Base-by-base conservation (phyloP, 2,329 filamentous ascomycete genomes). In the Chrysoporthe cubensis region DNA sequence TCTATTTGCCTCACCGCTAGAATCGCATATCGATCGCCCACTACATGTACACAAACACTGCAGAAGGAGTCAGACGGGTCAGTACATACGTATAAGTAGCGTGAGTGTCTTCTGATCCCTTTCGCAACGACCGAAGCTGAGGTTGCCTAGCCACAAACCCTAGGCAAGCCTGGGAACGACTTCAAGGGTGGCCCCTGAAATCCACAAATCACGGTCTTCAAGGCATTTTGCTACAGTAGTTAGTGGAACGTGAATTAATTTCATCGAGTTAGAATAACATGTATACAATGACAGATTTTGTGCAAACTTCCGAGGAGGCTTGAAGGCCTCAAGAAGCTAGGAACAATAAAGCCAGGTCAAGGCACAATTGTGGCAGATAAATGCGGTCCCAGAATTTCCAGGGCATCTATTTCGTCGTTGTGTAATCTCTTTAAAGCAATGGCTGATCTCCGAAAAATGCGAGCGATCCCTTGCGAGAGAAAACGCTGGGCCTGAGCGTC, bases 91-190 rank as follows among this genome's bases (percentile, higher is more conserved):
- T 32, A 52, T 40, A 26, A 34, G 16, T 56, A 56, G 54, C 5
- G 43, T 40, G 37, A 61, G 46, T 59, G 60, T 50, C 61, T 59
- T 56, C 46, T 61, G 42, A 40, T 61, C 54, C 11, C 13, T 48
- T 44, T 58, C 46, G 8, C 50, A 21, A 4, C 16, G 9, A 56
- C 43, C 48, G 5, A 46, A n/a, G 48, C 14, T 57, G 46, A 37
- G 40, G 32, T 40, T 48, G 46, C 46, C 48, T 11, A n/a, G 32
- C 46, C 40, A 40, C 21, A 18, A 48, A 48, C 2, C 14, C 48
- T 18, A 21, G 9, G 9, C 34, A 56, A 43, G 46, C 18, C 2
- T 3, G 1, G 8, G 43, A 59, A 18, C 21, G 26, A 11, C 21
- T 48, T 16, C 43, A 52, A 9, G 34, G 56, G 11, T 18, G 2